These are phyloP conservation scores for Gossypium davidsonii DNA, from an alignment of 441 rosid genomes.

Conservation along the genomic window DNA sequence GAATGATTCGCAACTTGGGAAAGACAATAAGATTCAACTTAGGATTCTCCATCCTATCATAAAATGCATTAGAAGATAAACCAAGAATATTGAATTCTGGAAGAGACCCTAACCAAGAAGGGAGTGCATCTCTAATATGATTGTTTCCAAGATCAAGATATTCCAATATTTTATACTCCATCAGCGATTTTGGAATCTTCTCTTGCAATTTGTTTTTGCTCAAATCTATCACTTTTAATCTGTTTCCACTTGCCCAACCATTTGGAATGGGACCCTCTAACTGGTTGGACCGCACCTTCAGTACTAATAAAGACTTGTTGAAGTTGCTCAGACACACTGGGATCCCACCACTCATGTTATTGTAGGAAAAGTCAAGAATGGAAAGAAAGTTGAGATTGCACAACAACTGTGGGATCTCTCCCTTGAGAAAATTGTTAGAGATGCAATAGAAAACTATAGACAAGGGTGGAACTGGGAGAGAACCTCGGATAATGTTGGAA, in stretches of 20 bases:
- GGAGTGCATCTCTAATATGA: slow-evolving; percentile 26
- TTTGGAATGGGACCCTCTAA: slow-evolving; percentile 25
- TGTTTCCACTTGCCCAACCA: neutral
- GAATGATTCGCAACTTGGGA: neutral
- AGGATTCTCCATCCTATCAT: slow-evolving; percentile 11
- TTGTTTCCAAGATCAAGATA: slow-evolving; percentile 23
- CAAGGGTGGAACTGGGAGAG: too few relatives aligned
- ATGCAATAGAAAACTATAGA: too few relatives aligned
- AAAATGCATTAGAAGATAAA: slow-evolving; percentile 24
- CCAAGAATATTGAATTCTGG: slow-evolving; percentile 16
- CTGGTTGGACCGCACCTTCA: slow-evolving; percentile 22
- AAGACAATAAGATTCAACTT: neutral
- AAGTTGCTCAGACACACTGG: neutral
- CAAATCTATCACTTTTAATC: slow-evolving; percentile 17
- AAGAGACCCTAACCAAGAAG: slow-evolving; percentile 34
- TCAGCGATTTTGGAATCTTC: slow-evolving; percentile 23
- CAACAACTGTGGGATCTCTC: too few relatives aligned
- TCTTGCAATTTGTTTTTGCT: slow-evolving; percentile 25
- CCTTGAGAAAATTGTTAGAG: too few relatives aligned
- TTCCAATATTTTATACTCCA: slow-evolving; percentile 16
- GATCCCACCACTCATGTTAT: too few relatives aligned
- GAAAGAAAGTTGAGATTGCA: too few relatives aligned
- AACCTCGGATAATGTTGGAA: too few relatives aligned
- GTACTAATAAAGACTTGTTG: neutral
- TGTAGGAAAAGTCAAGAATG: too few relatives aligned